These are phyloP conservation scores for Eimeria acervulina DNA, from an alignment of 169 alveolate species.

Conservation along the genomic window DNA sequence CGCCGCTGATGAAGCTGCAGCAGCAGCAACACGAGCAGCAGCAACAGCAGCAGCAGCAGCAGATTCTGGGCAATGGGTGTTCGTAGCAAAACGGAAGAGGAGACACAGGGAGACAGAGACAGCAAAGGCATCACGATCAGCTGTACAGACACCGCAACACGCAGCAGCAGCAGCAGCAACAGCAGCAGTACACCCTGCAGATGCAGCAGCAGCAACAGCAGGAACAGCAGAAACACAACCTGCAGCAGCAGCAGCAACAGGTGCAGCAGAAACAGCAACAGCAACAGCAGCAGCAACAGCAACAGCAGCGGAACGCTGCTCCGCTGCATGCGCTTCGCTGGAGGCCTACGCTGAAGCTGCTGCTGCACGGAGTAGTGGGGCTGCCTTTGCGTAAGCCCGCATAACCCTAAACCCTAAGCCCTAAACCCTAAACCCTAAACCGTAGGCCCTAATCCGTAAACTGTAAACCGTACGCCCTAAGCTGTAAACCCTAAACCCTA, in stretches of 20 bases:
- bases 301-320: background rate
- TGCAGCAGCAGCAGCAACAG: no score
- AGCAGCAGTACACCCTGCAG: background rate
- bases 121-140: no score
- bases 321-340: background rate
- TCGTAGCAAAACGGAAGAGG: background rate
- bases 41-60: no score
- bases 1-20: background rate
- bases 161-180: no score
- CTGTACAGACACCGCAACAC: no score
- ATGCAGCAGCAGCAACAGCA: no score
- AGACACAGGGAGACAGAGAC: no score
- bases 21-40: no score
- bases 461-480: background rate
- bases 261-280: background rate
- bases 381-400: conserved; percentile 7
- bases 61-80: background rate
- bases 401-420: background rate
- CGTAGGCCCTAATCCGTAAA: background rate
- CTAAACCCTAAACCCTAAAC: no score
- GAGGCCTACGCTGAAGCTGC: conserved; percentile 21
- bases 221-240: no score
- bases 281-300: background rate
- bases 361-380: background rate
- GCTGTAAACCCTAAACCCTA: background rate